phyloP scores from a whole-genome alignment of 176 grass and related monocot species.

The Calamus simplicifolius region DNA sequence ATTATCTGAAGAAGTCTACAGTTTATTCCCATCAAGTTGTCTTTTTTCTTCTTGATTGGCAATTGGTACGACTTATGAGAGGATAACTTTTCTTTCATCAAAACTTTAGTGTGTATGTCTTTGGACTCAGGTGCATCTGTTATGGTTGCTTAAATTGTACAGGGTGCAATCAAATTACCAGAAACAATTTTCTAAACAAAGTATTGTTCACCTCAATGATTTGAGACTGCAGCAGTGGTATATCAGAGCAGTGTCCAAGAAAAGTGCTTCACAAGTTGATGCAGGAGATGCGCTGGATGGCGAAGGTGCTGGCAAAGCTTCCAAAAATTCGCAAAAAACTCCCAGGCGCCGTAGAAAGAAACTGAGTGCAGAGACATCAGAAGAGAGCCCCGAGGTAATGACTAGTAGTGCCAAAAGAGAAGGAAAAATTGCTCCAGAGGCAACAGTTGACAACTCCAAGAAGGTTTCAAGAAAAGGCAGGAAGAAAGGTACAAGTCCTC shows the following conservation, averaged over 20 bases:
- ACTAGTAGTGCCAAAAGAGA: conserved; percentile 5
- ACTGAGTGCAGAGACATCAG: conserved; percentile 9
- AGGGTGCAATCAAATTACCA: conserved; percentile 30
- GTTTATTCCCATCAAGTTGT: no score
- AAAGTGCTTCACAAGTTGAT: conserved; percentile 24
- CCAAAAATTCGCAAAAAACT: conserved; percentile 19
- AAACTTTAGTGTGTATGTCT: no score
- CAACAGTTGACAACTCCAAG: conserved; percentile 38
- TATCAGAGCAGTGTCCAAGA: conserved; percentile 35
- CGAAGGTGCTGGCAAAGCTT: conserved; percentile 22
- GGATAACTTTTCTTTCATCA: no score
- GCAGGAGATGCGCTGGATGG: conserved; percentile 19
- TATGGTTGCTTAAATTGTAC: conserved; percentile 2
- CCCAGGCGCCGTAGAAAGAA: conserved; percentile 46
- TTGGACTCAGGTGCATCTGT: no score
- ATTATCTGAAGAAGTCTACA: no score
- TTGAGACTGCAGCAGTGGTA: conserved; percentile 15
- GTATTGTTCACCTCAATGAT: conserved; percentile 1
- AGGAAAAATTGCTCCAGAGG: conserved; percentile 14
- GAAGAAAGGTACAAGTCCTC: conserved; percentile 47
- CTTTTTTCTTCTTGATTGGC: no score
- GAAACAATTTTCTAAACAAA: conserved; percentile 13
- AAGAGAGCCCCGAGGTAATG: conserved; percentile 2
- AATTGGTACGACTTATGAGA: no score
- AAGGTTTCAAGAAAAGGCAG: conserved; percentile 27